These are phyloP conservation scores for Eurotiales sp. DNA, from an alignment of 2,329 filamentous ascomycete species.

Conservation along the genomic window DNA sequence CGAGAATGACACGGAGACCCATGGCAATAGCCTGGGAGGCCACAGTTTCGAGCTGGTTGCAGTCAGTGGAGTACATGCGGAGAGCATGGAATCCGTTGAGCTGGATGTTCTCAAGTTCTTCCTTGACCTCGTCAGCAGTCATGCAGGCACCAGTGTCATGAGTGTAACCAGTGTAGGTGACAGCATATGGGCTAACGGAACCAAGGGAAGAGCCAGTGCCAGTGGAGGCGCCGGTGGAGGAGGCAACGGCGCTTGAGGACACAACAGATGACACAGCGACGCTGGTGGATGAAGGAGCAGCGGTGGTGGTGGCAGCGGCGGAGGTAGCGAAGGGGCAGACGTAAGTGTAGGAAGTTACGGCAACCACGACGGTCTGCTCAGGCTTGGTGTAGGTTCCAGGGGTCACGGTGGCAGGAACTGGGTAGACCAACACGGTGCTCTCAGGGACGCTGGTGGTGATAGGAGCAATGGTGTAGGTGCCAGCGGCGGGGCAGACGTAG, in stretches of 20 bases:
- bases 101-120: slow-evolving; percentile 62
- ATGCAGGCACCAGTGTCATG: slow-evolving; percentile 58
- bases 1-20: slow-evolving; percentile 76
- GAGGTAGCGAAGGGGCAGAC: slow-evolving; percentile 64
- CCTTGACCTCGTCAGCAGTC: slow-evolving; percentile 52
- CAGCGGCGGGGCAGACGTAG: slow-evolving; percentile 68
- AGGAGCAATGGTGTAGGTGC: slow-evolving; percentile 72
- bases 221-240: slow-evolving; percentile 17
- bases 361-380: slow-evolving; percentile 64
- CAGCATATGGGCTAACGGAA: slow-evolving; percentile 58
- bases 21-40: slow-evolving; percentile 63
- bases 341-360: slow-evolving; percentile 63
- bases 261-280: slow-evolving; percentile 21
- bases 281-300: slow-evolving; percentile 21
- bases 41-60: slow-evolving; percentile 72
- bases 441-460: slow-evolving; percentile 58
- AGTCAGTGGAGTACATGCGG: slow-evolving; percentile 91
- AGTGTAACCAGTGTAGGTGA: slow-evolving; percentile 77
- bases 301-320: slow-evolving; percentile 19
- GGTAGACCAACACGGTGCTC: slow-evolving; percentile 57
- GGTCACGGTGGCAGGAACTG: slow-evolving; percentile 60
- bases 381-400: slow-evolving; percentile 72
- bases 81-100: slow-evolving; percentile 63
- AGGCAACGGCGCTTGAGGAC: slow-evolving; percentile 21
- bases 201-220: slow-evolving; percentile 22